Base-by-base conservation (phyloP, 768 basidiomycete species). In the Paxillus involutus region DNA sequence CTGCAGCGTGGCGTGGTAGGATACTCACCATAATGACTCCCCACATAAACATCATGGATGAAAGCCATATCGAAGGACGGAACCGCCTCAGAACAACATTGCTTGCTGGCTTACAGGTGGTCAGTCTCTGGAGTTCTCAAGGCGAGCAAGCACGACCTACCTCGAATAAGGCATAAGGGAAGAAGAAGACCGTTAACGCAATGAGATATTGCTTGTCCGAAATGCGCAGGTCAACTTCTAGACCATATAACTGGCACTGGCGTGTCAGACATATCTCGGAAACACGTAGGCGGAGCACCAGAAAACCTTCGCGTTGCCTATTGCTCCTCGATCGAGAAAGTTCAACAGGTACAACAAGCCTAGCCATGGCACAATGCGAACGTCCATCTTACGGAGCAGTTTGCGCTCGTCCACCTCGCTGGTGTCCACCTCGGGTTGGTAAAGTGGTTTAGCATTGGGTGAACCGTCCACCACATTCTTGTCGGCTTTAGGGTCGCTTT, bases 161-260 rank as follows among this genome's bases (percentile, higher is more conserved):
- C 77, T 89, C 88, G 14, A 89, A 83, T 40, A 85, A 55, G 21
- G 87, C 75, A 64, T 86, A 91, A 9, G 84, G 84, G 52, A 89
- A 85, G 72, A 89, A 91, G 75, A 91, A 91, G 4, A 88, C 77
- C 4, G 85, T 86, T 47, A 88, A 72, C 4, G 85, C 84, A 49
- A 86, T 75, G 30, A 88, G 74, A 64, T 88, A 88, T 61, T 88
- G 85, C 44, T 72, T 78, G 61, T 88, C 82, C 6, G 76, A 78
- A 26, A 88, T 81, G 32, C 80, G 71, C 41, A 88, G 70, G 60
- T 86, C 83, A 14, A 56, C 59, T 58, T 80, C 80, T 55, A 89
- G 71, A 52, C 77, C 67, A 55, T 88, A 88, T 42, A 89, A 62
- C 86, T 87, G 57, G 45, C 16, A 10, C 14, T 6, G 24, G 51